Evolutionary conservation across 2,329 filamentous ascomycete species (phyloP).

Genomic region (Huntiella moniliformis): DNA sequence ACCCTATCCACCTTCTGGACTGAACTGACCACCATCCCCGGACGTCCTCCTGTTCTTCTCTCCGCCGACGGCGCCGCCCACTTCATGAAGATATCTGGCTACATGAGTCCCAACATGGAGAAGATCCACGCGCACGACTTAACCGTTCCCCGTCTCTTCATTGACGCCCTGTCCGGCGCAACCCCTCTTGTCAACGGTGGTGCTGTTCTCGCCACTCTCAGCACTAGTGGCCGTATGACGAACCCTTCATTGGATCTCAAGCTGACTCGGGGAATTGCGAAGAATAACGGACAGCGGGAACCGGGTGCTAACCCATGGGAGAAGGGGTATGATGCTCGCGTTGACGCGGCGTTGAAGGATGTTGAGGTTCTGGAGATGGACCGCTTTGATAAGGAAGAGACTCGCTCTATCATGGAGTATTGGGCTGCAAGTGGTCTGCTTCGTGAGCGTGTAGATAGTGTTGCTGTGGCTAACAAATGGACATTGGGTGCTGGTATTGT

Average conservation of each 20-base stretch:
- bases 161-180: slow-evolving; percentile 48
- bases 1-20: slow-evolving; percentile 66
- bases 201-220: slow-evolving; percentile 56
- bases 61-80: slow-evolving; percentile 62
- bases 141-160: slow-evolving; percentile 53
- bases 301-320: slow-evolving; percentile 33
- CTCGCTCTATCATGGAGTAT: slow-evolving; percentile 72
- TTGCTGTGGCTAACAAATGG: slow-evolving; percentile 65
- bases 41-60: slow-evolving; percentile 46
- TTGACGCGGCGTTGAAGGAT: slow-evolving; percentile 32
- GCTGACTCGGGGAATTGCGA: slow-evolving; percentile 36
- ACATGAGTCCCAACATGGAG: slow-evolving; percentile 51
- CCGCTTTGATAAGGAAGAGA: slow-evolving; percentile 56
- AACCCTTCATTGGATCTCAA: slow-evolving; percentile 50
- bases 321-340: slow-evolving; percentile 36
- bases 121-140: slow-evolving; percentile 77
- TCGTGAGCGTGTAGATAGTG: slow-evolving; percentile 49
- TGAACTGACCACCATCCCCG: slow-evolving; percentile 43
- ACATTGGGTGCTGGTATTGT: slow-evolving; percentile 60
- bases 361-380: slow-evolving; percentile 37
- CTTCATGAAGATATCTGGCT: slow-evolving; percentile 61
- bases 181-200: slow-evolving; percentile 51
- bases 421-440: slow-evolving; percentile 75
- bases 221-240: slow-evolving; percentile 47
- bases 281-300: slow-evolving; percentile 20